Percentiles rank a stretch among this genome's conserved stretches.
Evolutionary conservation across 768 basidiomycete species (phyloP).

Genomic region (Russula brevipes): DNA sequence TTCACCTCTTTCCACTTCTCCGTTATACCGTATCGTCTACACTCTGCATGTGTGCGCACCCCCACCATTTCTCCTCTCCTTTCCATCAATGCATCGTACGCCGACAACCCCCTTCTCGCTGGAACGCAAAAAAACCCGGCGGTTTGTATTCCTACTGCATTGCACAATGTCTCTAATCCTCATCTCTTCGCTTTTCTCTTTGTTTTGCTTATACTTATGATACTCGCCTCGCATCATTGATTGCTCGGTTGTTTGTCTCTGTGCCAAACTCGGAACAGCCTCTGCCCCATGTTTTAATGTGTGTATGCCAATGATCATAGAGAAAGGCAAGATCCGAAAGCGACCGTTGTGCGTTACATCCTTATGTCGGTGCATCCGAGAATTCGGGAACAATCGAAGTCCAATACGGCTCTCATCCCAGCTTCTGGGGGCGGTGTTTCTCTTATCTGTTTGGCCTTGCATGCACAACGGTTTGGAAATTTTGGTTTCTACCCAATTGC

Average conservation of each 20-base stretch:
- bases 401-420: neutral
- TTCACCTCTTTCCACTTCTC: neutral
- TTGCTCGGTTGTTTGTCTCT: conserved; percentile 19
- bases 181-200: conserved; percentile 13
- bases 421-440: no score
- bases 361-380: neutral
- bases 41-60: conserved; percentile 1
- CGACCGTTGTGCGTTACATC: neutral
- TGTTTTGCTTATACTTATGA: conserved; percentile 26
- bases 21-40: conserved; percentile 11
- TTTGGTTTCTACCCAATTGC: neutral
- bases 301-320: conserved; percentile 21
- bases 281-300: conserved; percentile 17
- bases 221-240: conserved; percentile 16
- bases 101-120: conserved; percentile 17
- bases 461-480: neutral
- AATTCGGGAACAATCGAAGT: neutral
- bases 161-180: conserved; percentile 19
- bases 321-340: conserved; percentile 18
- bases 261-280: conserved; percentile 17
- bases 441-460: neutral
- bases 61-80: conserved; percentile 9
- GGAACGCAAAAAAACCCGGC: conserved; percentile 19
- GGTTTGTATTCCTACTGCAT: conserved; percentile 23
- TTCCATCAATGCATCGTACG: conserved; percentile 18